Percentiles rank a stretch among this genome's conserved stretches.
Evolutionary conservation across 441 rosid species (phyloP).

Genomic region (Capsella rubella): DNA sequence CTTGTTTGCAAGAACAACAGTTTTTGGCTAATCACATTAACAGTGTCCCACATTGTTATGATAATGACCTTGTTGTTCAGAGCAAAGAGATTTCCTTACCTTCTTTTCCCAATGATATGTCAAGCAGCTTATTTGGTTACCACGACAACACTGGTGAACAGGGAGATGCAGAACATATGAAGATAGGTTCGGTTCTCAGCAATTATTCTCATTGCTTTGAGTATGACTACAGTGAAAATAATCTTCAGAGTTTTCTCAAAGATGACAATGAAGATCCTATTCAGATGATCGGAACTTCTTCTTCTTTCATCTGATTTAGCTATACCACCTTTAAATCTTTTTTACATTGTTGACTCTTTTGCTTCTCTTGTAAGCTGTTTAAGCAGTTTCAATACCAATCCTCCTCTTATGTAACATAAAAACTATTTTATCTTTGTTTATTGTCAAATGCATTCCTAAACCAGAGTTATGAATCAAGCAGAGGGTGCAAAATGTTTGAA

Average conservation of each 20-base stretch:
- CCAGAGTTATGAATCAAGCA: slow-evolving; percentile 2
- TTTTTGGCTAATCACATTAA: slow-evolving; percentile 18
- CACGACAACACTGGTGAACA: slow-evolving; percentile 24
- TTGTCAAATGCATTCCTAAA: slow-evolving; percentile 22
- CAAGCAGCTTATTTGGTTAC: slow-evolving; percentile 32
- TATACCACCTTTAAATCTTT: background rate
- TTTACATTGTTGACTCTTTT: slow-evolving; percentile 6
- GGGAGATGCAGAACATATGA: slow-evolving; percentile 9
- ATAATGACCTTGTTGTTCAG: slow-evolving; percentile 14
- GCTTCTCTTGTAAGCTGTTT: background rate
- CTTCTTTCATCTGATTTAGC: slow-evolving; percentile 28
- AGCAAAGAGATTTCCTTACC: slow-evolving; percentile 24
- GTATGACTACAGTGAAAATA: slow-evolving; percentile 19
- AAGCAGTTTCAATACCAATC: slow-evolving; percentile 26
- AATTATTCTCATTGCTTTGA: slow-evolving; percentile 23
- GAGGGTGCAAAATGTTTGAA: slow-evolving; percentile 33
- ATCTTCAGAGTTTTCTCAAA: slow-evolving; percentile 19
- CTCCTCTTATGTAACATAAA: slow-evolving; percentile 9
- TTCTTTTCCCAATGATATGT: slow-evolving; percentile 39
- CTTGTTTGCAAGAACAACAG: slow-evolving; percentile 30
- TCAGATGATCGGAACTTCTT: slow-evolving; percentile 18
- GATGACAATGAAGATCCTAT: slow-evolving; percentile 34
- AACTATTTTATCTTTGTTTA: background rate
- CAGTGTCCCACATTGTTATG: slow-evolving; percentile 29
- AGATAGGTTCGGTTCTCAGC: slow-evolving; percentile 10